Evolutionary conservation across 73 alveolate species (phyloP).

Genomic region (Breviolum minutum): DNA sequence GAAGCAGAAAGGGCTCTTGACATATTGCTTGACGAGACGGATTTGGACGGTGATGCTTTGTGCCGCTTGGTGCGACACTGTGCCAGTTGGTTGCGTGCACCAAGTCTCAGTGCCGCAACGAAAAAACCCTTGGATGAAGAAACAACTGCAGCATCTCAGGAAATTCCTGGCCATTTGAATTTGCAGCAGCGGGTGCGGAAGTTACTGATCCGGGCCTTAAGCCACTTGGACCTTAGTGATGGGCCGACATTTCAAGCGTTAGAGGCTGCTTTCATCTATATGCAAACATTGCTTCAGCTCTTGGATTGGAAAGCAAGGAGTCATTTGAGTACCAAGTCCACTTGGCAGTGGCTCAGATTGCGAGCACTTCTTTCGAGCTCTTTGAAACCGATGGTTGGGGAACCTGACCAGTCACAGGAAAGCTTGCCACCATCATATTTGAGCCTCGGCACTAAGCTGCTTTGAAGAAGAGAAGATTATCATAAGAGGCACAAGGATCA

Average conservation of each 20-base stretch:
- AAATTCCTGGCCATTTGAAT: neutral
- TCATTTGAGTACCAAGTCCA: no score
- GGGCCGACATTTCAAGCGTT: neutral
- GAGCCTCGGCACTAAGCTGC: no score
- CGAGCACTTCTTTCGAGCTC: no score
- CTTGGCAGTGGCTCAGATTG: no score
- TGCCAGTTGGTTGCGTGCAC: conserved; percentile 33
- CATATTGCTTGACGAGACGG: neutral
- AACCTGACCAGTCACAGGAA: no score
- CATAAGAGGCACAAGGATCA: no score
- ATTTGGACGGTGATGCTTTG: conserved; percentile 11
- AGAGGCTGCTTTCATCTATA: no score
- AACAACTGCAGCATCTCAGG: neutral
- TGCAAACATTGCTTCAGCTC: no score
- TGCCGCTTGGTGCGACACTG: conserved; percentile 18
- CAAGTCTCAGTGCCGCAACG: neutral
- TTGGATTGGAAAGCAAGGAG: no score
- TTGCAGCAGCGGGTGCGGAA: conserved; percentile 19
- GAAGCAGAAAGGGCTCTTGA: neutral
- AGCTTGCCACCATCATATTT: no score
- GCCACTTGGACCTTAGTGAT: conserved; percentile 15
- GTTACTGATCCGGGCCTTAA: neutral
- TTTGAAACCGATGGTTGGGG: no score
- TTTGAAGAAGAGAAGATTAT: no score
- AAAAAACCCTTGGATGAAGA: neutral